A percentile compares a stretch with the other conserved stretches of the same genome.
Conservation (phyloP, 2,329 filamentous ascomycete genomes). For the Sporothrix inflata region DNA sequence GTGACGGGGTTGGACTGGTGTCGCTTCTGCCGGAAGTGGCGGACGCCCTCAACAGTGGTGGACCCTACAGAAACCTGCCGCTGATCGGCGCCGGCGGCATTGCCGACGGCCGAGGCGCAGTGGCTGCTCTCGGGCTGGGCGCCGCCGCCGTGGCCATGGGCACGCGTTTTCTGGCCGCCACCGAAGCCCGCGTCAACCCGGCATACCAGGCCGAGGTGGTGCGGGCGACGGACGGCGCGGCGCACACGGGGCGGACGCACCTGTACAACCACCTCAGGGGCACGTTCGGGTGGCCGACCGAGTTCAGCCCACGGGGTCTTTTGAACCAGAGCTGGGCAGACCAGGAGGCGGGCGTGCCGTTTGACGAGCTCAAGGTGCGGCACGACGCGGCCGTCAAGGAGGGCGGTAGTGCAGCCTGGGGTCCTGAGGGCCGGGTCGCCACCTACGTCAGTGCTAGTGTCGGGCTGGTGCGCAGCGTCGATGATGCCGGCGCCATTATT, state of each 20-base stretch:
- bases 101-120: conserved; percentile 57
- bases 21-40: conserved; percentile 61
- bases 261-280: conserved; percentile 51
- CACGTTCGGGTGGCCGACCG: conserved; percentile 47
- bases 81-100: conserved; percentile 65
- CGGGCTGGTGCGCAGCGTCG: conserved; percentile 30
- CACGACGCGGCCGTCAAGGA: conserved; percentile 45
- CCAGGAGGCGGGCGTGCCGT: conserved; percentile 45
- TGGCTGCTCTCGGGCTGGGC: conserved; percentile 58
- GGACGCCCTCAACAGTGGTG: conserved; percentile 49
- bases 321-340: conserved; percentile 48
- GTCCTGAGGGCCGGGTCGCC: conserved; percentile 35
- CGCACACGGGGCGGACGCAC: conserved; percentile 46
- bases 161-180: conserved; percentile 62
- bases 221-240: conserved; percentile 46
- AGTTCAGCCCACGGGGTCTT: conserved; percentile 47
- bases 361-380: conserved; percentile 48
- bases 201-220: conserved; percentile 50
- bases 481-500: conserved; percentile 26
- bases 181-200: conserved; percentile 45
- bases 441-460: conserved; percentile 34
- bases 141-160: conserved; percentile 62
- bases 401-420: conserved; percentile 39
- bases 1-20: conserved; percentile 57
- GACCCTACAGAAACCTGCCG: conserved; percentile 40